Conservation (phyloP, 2,329 filamentous ascomycete species). For the Pseudopithomyces chartarum region DNA sequence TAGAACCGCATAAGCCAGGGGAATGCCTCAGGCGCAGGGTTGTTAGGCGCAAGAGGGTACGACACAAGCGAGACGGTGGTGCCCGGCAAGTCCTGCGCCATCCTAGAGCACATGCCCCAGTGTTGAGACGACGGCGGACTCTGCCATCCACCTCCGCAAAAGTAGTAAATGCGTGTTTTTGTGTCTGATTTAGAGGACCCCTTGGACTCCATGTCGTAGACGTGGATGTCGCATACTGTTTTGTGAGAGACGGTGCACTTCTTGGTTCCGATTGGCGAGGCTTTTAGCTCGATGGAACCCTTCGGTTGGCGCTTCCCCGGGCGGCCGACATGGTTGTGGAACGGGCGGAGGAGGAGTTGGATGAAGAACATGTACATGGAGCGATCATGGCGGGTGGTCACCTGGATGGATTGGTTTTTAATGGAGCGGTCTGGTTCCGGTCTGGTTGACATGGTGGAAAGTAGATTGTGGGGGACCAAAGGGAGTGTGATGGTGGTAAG, state of each 20-base stretch:
- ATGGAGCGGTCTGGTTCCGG: background rate
- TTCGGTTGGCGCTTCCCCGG: constrained; percentile 38
- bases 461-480: background rate
- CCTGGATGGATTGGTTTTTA: constrained; percentile 27
- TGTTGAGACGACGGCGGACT: constrained; percentile 56
- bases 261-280: constrained; percentile 38
- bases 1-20: constrained; percentile 56
- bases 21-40: constrained; percentile 56
- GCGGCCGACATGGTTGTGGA: constrained; percentile 43
- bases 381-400: constrained; percentile 46
- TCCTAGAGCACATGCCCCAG: constrained; percentile 56
- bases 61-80: constrained; percentile 56
- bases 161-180: constrained; percentile 56
- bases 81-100: constrained; percentile 49
- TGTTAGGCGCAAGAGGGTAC: constrained; percentile 59
- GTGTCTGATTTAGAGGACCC: constrained; percentile 10
- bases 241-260: constrained; percentile 48
- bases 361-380: constrained; percentile 46
- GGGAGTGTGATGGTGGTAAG: background rate
- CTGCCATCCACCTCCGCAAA: constrained; percentile 62
- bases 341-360: constrained; percentile 44
- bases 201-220: constrained; percentile 51
- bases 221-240: constrained; percentile 49
- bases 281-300: constrained; percentile 48
- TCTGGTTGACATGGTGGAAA: background rate